phyloP scores from a whole-genome alignment of 2,329 filamentous ascomycete species.

The Geosmithia putterillii region DNA sequence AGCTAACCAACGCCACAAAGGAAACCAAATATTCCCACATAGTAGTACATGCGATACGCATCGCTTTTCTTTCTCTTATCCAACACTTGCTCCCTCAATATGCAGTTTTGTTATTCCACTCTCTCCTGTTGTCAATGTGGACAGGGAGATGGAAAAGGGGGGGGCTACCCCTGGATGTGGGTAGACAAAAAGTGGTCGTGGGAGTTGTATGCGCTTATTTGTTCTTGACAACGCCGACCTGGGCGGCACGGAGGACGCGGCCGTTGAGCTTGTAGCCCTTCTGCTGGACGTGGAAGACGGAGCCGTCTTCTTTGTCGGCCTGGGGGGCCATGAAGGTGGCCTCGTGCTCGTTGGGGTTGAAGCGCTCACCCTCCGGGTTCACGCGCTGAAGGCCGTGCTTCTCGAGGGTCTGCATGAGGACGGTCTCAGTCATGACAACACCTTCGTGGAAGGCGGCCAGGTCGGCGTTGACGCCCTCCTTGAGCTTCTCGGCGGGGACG shows the following conservation, averaged over 20 bases:
- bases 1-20: slow-evolving; percentile 19
- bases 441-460: slow-evolving; percentile 74
- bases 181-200: neutral
- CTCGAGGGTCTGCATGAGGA: slow-evolving; percentile 76
- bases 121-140: neutral
- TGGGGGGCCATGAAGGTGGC: slow-evolving; percentile 89
- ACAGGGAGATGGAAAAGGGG: neutral
- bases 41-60: neutral
- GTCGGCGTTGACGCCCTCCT: slow-evolving; percentile 46
- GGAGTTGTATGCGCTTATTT: slow-evolving; percentile 16
- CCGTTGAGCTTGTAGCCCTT: slow-evolving; percentile 95
- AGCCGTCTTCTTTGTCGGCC: slow-evolving; percentile 78
- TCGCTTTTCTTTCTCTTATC: slow-evolving; percentile 3
- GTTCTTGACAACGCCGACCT: slow-evolving; percentile 95
- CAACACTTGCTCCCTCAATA: neutral
- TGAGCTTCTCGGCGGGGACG: slow-evolving; percentile 67
- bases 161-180: neutral
- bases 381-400: slow-evolving; percentile 92
- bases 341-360: slow-evolving; percentile 94
- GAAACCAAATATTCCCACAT: neutral
- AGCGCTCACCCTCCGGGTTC: slow-evolving; percentile 72
- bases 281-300: slow-evolving; percentile 83
- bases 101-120: neutral
- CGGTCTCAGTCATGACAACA: slow-evolving; percentile 86
- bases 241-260: slow-evolving; percentile 76